Evolutionary conservation across 2,329 filamentous ascomycete species (phyloP), one percentile per base, ranked within the genome.

Genomic region (Sarocladium strictum): DNA sequence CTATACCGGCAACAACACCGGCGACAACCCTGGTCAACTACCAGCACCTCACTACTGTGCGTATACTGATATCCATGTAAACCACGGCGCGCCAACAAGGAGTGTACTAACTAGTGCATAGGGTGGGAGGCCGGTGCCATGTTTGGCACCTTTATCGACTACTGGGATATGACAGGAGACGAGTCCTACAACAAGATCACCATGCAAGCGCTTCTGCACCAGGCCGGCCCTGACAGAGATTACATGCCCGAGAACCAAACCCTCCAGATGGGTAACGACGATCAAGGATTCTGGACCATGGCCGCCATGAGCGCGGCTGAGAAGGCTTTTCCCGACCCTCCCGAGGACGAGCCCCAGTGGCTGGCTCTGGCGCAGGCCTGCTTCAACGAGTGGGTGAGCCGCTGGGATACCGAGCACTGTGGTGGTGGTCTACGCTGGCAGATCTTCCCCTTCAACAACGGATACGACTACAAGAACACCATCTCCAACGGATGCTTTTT

Each of bases 261-360:
- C 6, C 68, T 73, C 49, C 78, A 77, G 2, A 69, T 79, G 58
- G 86, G 86, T 59, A 90, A 89, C 69, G 87, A 90, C 59, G 87
- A 90, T 62, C 87, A 90, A 67, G 85, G 87, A 5, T 93, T 94
- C 70, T 95, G 90, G 90, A 88, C 81, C n/a, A 79, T 94, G 75
- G 83, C 89, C 1, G 87, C 86, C 57, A 87, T 95, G 76, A 80
- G 81, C 10, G 90, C 90, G 2, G 86, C 87, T 35, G 90, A 95
- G 69, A 81, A 85, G 62, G 84, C 84, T 58, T 93, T 87, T 63
- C 85, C 86, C 1, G 79, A 90, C 61, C 85, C 87, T 3, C 77
- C 81, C 0, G 59, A 73, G 0, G 79, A 78, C 55, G 66, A 84
- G 53, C 83, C 87, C 0, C 84, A 87, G 58, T 96, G 75, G 88